Conservation (phyloP, 768 basidiomycete genomes). For the Mycena alexandri region DNA sequence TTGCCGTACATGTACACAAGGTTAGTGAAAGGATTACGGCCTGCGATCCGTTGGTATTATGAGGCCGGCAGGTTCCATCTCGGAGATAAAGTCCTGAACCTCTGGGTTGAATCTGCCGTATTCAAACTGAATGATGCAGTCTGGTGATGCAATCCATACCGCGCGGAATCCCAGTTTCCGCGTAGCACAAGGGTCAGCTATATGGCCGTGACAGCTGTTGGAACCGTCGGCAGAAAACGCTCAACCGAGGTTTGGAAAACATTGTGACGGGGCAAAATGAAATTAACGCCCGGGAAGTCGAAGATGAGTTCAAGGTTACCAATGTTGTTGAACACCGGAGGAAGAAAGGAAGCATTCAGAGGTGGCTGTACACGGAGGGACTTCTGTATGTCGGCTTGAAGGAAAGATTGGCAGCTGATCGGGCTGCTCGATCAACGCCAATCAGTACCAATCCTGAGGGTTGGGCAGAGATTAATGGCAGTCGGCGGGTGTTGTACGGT, state of each 20-base stretch:
- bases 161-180: not conserved
- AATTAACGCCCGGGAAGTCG: conserved; percentile 30
- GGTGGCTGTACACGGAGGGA: conserved; percentile 28
- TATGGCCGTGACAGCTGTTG: conserved; percentile 6
- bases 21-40: not conserved
- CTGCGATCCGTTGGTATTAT: conserved; percentile 6
- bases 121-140: conserved; percentile 24
- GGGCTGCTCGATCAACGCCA: conserved; percentile 24
- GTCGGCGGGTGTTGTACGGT: conserved; percentile 4
- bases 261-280: conserved; percentile 7
- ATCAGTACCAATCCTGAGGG: conserved; percentile 1
- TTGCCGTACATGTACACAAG: conserved; percentile 22
- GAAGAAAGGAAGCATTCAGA: conserved; percentile 24
- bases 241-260: not conserved
- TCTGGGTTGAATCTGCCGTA: conserved; percentile 11
- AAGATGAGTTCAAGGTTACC: conserved; percentile 30
- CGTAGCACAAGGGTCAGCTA: conserved; percentile 1
- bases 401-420: conserved; percentile 33
- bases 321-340: conserved; percentile 20
- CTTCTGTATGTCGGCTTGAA: conserved; percentile 32
- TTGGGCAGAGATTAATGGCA: conserved; percentile 3
- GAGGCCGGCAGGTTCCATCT: not conserved
- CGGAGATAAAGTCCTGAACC: conserved; percentile 10
- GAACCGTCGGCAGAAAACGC: not conserved
- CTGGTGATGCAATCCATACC: conserved; percentile 20